These are phyloP conservation scores for Cytospora paraplurivora DNA, from an alignment of 2,329 filamentous ascomycete species.

Conservation along the genomic window DNA sequence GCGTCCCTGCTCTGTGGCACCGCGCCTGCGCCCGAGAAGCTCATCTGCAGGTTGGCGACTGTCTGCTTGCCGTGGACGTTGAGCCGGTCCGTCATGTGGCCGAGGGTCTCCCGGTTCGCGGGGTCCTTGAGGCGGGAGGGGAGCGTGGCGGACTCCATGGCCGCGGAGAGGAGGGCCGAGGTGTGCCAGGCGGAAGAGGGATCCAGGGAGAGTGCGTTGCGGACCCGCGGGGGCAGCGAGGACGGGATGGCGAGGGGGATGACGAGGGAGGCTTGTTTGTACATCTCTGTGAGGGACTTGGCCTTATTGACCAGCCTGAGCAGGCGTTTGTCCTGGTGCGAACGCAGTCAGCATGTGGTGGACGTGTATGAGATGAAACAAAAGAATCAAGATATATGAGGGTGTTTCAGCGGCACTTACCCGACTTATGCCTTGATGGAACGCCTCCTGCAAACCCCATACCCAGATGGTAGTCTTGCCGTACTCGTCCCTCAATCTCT, in stretches of 20 bases:
- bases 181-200: conserved; percentile 73
- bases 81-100: conserved; percentile 65
- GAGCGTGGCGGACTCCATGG: conserved; percentile 77
- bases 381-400: too few species aligned
- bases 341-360: background rate
- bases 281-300: conserved; percentile 68
- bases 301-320: conserved; percentile 73
- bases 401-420: conserved; percentile 40
- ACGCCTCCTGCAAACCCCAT: conserved; percentile 75
- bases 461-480: conserved; percentile 85
- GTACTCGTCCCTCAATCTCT: conserved; percentile 85
- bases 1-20: conserved; percentile 34
- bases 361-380: too few species aligned
- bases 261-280: conserved; percentile 73
- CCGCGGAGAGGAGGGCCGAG: conserved; percentile 73
- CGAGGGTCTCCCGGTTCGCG: conserved; percentile 54
- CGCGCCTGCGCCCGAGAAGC: conserved; percentile 47
- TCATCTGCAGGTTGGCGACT: conserved; percentile 74
- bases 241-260: conserved; percentile 71
- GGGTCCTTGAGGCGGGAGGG: conserved; percentile 67
- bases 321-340: conserved; percentile 59
- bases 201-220: conserved; percentile 60
- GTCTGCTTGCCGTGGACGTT: conserved; percentile 79
- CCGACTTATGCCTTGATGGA: conserved; percentile 50
- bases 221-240: conserved; percentile 47